Evolutionary conservation across 2,329 filamentous ascomycete species (phyloP).

Genomic region (Xylaria sp.): DNA sequence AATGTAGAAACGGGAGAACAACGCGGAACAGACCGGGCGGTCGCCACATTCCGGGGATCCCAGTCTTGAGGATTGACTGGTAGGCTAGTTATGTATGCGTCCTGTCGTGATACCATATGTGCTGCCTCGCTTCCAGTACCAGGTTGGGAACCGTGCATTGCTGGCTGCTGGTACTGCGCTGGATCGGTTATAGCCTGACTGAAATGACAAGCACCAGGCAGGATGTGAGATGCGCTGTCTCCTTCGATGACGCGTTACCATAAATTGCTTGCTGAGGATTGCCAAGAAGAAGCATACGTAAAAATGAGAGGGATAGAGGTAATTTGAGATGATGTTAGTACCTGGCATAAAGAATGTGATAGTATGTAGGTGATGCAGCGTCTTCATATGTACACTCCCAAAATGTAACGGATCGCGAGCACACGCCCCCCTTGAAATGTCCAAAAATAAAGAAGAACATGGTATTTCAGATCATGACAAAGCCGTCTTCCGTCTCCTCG

Average conservation of each 20-base stretch:
- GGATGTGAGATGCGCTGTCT: slow-evolving; percentile 21
- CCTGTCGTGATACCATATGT: slow-evolving; percentile 35
- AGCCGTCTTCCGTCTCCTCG: slow-evolving; percentile 30
- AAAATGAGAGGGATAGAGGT: neutral
- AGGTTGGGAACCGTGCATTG: slow-evolving; percentile 6
- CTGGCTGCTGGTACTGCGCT: slow-evolving; percentile 12
- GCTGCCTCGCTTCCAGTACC: slow-evolving; percentile 30
- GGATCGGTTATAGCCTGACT: slow-evolving; percentile 22
- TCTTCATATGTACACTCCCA: slow-evolving; percentile 18
- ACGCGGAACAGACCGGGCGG: slow-evolving; percentile 14
- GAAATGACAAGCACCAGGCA: slow-evolving; percentile 13
- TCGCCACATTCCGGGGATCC: slow-evolving; percentile 31
- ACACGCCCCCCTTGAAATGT: slow-evolving; percentile 23
- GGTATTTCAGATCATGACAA: slow-evolving; percentile 33
- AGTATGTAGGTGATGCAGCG: slow-evolving; percentile 12
- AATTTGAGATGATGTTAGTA: slow-evolving; percentile 25
- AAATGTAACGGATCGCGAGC: neutral
- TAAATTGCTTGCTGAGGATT: slow-evolving; percentile 2
- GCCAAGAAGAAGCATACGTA: neutral
- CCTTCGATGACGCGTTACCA: slow-evolving; percentile 21
- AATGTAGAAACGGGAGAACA: slow-evolving; percentile 3
- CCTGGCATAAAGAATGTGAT: slow-evolving; percentile 25
- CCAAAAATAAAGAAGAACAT: slow-evolving; percentile 11
- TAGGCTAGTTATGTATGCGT: slow-evolving; percentile 28
- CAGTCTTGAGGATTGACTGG: slow-evolving; percentile 29